Evolutionary conservation across 108 stramenopile genomes (phyloP).

Genomic region (Cyclotella kingstonii): DNA sequence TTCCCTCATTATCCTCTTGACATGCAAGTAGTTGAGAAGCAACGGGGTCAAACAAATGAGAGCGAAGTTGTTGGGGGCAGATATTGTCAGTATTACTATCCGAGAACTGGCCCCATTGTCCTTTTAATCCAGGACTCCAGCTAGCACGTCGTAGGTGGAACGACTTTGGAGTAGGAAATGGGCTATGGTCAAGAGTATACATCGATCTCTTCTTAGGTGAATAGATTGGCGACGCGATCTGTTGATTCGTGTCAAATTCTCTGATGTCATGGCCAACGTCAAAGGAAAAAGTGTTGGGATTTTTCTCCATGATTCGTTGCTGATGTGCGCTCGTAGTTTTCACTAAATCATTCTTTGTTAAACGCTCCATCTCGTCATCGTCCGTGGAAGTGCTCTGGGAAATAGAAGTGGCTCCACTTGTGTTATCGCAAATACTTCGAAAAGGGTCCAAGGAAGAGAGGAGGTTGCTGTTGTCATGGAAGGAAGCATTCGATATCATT

Average conservation of each 20-base stretch:
- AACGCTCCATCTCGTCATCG: constrained; percentile 7
- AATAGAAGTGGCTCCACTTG: neutral
- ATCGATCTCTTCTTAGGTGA: neutral
- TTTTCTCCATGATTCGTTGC: neutral
- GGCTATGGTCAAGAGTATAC: neutral
- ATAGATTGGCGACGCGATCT: neutral
- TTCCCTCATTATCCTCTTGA: neutral
- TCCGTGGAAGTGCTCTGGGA: constrained; percentile 5
- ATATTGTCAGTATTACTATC: neutral
- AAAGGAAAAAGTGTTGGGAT: no score
- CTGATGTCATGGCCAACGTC: no score
- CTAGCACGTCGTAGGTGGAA: constrained; percentile 2
- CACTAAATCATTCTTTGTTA: neutral
- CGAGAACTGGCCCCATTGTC: neutral
- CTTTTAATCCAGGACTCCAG: constrained; percentile 10
- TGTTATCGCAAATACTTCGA: neutral
- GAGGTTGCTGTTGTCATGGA: neutral
- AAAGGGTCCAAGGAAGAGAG: constrained; percentile 14
- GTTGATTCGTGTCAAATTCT: neutral
- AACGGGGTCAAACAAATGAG: constrained; percentile 24
- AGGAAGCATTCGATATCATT: constrained; percentile 5
- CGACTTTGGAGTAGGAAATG: neutral
- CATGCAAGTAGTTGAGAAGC: constrained; percentile 18
- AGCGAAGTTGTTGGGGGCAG: constrained; percentile 13
- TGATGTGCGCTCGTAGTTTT: neutral